Conservation (phyloP, 164 flowering plant species). For the Pachysandra terminalis region DNA sequence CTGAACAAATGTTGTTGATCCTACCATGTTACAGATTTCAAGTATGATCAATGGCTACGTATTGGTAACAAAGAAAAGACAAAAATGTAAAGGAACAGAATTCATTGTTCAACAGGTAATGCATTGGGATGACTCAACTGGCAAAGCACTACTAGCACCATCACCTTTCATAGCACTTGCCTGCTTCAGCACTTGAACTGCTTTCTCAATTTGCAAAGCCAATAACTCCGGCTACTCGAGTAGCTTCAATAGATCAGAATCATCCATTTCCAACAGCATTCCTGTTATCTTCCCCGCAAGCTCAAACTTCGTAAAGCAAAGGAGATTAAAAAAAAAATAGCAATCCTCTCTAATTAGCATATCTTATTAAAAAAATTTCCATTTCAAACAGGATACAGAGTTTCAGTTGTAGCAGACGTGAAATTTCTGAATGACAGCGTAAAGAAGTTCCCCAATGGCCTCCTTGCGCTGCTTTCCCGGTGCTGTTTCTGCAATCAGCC, state of each 20-base stretch:
- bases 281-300: slow-evolving; percentile 7
- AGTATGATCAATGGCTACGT: not conserved
- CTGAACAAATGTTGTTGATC: not conserved
- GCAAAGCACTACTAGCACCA: no score
- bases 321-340: not conserved
- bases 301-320: not conserved
- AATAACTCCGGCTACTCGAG: slow-evolving; percentile 7
- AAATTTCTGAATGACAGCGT: not conserved
- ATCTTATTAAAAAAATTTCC: not conserved
- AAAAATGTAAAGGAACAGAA: not conserved
- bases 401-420: not conserved
- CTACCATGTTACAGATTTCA: not conserved
- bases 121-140: not conserved
- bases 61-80: not conserved
- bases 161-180: no score
- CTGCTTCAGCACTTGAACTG: slow-evolving; percentile 14
- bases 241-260: slow-evolving; percentile 6
- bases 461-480: not conserved
- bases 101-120: not conserved
- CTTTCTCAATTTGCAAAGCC: slow-evolving; percentile 6
- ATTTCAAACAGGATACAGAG: not conserved
- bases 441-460: not conserved
- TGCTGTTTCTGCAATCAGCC: not conserved
- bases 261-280: slow-evolving; percentile 8
- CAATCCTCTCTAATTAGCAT: not conserved